Evolutionary conservation across 352 stramenopile species (phyloP).

Genomic region (Globisporangium megalacanthum): DNA sequence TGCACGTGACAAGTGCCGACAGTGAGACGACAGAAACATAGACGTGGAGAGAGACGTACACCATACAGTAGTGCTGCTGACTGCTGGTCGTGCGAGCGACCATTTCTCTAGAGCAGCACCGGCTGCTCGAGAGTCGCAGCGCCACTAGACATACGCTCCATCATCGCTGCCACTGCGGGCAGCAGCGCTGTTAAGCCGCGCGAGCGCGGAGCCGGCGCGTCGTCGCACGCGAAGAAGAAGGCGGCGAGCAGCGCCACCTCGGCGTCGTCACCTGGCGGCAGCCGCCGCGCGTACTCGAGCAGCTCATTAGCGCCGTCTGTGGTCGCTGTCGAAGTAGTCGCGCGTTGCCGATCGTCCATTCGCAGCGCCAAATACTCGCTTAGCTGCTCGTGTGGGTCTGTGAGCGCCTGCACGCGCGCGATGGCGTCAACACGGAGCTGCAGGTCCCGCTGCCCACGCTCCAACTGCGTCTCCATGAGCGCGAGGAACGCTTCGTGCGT

Average conservation of each 20-base stretch:
- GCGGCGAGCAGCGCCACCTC: constrained; percentile 53
- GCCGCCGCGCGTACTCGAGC: constrained; percentile 37
- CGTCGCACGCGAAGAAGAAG: constrained; percentile 58
- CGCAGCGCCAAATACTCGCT: constrained; percentile 54
- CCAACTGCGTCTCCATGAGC: constrained; percentile 40
- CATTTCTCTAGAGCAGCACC: not conserved
- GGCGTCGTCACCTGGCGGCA: constrained; percentile 38
- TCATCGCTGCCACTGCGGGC: constrained; percentile 58
- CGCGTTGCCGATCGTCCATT: constrained; percentile 25
- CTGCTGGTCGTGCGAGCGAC: not conserved
- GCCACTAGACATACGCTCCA: constrained; percentile 26
- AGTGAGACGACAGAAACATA: not conserved
- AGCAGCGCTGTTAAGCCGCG: constrained; percentile 33
- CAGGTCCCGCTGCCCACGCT: constrained; percentile 22
- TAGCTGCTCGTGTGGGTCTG: constrained; percentile 54
- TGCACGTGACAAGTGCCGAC: constrained; percentile 23
- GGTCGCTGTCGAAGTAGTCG: not conserved
- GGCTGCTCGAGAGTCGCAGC: constrained; percentile 17
- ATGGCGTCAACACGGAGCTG: constrained; percentile 48
- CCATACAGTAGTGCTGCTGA: not conserved
- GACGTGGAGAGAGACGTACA: not conserved
- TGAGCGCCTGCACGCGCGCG: constrained; percentile 45
- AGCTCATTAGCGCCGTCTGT: constrained; percentile 43
- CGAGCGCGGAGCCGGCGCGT: constrained; percentile 4
- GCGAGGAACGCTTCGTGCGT: constrained; percentile 24